These are phyloP conservation scores for Phyllosticta citribraziliensis DNA, from an alignment of 2,329 filamentous ascomycete species.

Conservation along the genomic window DNA sequence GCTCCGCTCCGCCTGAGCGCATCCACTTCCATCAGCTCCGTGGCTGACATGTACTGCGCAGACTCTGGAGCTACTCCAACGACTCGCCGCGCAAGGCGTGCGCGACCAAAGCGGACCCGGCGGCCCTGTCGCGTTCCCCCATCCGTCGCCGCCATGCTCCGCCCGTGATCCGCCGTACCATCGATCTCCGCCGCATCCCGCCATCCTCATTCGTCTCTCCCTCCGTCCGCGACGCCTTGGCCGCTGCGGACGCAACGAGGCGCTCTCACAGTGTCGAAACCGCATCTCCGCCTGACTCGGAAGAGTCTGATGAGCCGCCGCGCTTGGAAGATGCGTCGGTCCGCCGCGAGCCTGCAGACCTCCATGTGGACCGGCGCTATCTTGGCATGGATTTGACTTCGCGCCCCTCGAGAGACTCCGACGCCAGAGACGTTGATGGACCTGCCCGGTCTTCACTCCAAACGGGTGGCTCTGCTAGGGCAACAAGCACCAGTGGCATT, in stretches of 20 bases:
- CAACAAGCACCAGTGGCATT: background rate
- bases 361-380: background rate
- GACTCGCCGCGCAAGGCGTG: slow-evolving; percentile 26
- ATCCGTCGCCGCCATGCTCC: slow-evolving; percentile 42
- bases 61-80: slow-evolving; percentile 47
- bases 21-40: background rate
- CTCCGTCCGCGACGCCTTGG: background rate
- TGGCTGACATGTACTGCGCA: slow-evolving; percentile 15
- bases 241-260: background rate
- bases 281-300: background rate
- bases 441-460: background rate
- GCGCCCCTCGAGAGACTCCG: background rate
- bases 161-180: slow-evolving; percentile 1
- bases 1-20: slow-evolving; percentile 5
- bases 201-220: background rate
- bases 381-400: background rate
- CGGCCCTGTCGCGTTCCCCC: slow-evolving; percentile 44
- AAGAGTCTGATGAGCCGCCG: background rate
- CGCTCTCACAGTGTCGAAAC: background rate
- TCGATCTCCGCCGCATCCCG: background rate
- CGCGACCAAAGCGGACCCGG: slow-evolving; percentile 41
- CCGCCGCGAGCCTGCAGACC: background rate
- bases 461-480: background rate
- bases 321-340: background rate
- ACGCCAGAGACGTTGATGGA: background rate